Percentiles rank a stretch among this genome's conserved stretches.
Conservation (phyloP, 1,284 basidiomycete species). For the Pseudozyma hubeiensis region DNA sequence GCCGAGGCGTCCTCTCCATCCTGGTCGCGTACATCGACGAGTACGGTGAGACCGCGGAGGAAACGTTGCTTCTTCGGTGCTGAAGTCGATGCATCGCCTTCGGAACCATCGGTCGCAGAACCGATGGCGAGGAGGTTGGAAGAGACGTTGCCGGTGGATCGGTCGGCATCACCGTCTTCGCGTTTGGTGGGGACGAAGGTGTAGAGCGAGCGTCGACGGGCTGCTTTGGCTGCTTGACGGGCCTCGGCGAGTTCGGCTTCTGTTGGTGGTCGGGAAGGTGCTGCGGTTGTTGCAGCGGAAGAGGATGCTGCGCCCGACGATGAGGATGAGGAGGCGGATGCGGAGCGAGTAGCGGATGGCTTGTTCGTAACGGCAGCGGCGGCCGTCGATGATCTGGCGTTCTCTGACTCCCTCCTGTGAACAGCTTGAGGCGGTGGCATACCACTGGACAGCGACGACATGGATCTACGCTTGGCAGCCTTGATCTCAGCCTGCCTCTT, state of each 20-base stretch:
- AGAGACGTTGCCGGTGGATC: slow-evolving; percentile 39
- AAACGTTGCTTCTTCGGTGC: slow-evolving; percentile 25
- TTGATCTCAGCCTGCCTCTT: slow-evolving; percentile 40
- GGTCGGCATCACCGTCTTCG: slow-evolving; percentile 40
- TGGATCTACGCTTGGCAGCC: slow-evolving; percentile 39
- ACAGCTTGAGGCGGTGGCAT: slow-evolving; percentile 30
- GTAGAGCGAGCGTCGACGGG: slow-evolving; percentile 50
- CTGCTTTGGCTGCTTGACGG: slow-evolving; percentile 40
- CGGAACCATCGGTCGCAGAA: slow-evolving; percentile 3
- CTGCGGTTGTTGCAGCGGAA: neutral
- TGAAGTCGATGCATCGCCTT: slow-evolving; percentile 9
- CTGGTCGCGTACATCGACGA: slow-evolving; percentile 61
- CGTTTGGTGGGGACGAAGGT: slow-evolving; percentile 43
- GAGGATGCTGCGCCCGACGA: neutral
- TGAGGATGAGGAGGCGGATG: neutral
- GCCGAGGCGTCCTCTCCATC: slow-evolving; percentile 59
- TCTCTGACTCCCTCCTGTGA: slow-evolving; percentile 12
- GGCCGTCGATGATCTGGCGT: slow-evolving; percentile 8
- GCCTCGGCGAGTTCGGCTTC: slow-evolving; percentile 29
- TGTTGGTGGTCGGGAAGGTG: neutral
- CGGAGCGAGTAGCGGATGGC: neutral
- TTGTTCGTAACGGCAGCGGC: neutral
- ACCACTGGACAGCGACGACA: slow-evolving; percentile 42
- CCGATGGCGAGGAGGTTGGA: slow-evolving; percentile 17
- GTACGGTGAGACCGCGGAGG: slow-evolving; percentile 53